A percentile compares a stretch with the other conserved stretches of the same genome.
These are phyloP conservation scores for Lachnellula suecica DNA, from an alignment of 2,329 filamentous ascomycete species.

Conservation along the genomic window DNA sequence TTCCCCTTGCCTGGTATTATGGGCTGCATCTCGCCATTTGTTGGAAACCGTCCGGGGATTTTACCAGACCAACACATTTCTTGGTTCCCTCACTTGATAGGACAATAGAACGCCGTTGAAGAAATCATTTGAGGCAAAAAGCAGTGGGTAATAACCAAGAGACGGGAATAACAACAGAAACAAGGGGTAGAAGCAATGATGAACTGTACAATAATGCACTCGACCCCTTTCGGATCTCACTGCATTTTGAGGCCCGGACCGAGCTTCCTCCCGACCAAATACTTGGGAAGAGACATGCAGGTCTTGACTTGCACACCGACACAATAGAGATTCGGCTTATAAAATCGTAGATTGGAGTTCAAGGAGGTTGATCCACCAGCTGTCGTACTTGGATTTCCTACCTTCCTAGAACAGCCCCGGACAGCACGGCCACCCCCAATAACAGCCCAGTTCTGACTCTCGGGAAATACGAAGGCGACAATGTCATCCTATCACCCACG, in stretches of 20 bases:
- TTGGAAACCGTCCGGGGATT: no score
- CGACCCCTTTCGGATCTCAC: not conserved
- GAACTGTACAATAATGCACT: no score
- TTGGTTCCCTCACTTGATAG: not conserved
- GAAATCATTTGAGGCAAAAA: not conserved
- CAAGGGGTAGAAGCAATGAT: not conserved
- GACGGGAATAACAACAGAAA: not conserved
- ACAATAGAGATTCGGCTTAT: not conserved
- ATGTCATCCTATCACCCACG: conserved; percentile 13
- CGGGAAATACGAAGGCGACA: not conserved
- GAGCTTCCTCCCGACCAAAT: not conserved
- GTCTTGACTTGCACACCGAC: not conserved
- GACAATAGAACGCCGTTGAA: not conserved
- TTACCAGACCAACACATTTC: no score
- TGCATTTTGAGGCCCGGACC: not conserved
- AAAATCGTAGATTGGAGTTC: no score
- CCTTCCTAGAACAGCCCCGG: not conserved
- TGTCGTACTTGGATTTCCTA: not conserved
- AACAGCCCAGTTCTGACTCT: not conserved
- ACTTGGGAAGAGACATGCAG: no score
- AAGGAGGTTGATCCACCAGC: no score
- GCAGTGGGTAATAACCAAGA: not conserved
- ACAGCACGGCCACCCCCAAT: not conserved
- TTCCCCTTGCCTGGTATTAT: no score
- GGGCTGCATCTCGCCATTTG: no score